A percentile compares a stretch with the other conserved stretches of the same genome.
phyloP scores from a whole-genome alignment of 345 rosid species.

The Populus pruinosa region DNA sequence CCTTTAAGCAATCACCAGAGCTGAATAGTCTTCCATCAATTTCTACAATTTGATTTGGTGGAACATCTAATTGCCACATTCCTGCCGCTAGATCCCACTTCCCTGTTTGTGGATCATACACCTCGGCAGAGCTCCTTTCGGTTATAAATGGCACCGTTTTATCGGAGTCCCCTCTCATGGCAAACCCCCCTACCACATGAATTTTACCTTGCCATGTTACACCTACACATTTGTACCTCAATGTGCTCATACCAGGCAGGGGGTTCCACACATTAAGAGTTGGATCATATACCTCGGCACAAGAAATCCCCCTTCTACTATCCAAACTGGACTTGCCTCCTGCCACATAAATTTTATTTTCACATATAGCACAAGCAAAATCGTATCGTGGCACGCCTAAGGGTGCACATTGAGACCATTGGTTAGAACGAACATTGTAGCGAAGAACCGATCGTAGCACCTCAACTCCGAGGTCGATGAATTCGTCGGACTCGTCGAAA shows the following conservation, averaged over 20 bases:
- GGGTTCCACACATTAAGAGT: conserved; percentile 26
- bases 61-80: conserved; percentile 65
- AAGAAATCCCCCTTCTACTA: conserved; percentile 27
- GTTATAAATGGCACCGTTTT: conserved; percentile 26
- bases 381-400: conserved; percentile 33
- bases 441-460: conserved; percentile 26
- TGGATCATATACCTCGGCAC: conserved; percentile 43
- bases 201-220: conserved; percentile 51
- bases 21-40: conserved; percentile 41
- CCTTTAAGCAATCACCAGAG: conserved; percentile 54
- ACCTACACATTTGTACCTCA: conserved; percentile 48
- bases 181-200: conserved; percentile 49
- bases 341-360: conserved; percentile 42
- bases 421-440: conserved; percentile 17
- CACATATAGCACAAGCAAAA: conserved; percentile 39
- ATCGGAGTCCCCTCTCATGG: conserved; percentile 24
- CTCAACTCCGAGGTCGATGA: conserved; percentile 10
- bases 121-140: conserved; percentile 56
- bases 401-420: conserved; percentile 37
- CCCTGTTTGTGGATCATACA: conserved; percentile 27
- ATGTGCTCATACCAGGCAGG: conserved; percentile 36
- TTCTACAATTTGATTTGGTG: conserved; percentile 52
- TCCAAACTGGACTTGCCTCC: conserved; percentile 45
- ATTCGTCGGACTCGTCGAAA: conserved; percentile 8
- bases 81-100: conserved; percentile 43